Evolutionary conservation across 2,329 filamentous ascomycete species (phyloP).

Genomic region (Fusarium decemcellulare): DNA sequence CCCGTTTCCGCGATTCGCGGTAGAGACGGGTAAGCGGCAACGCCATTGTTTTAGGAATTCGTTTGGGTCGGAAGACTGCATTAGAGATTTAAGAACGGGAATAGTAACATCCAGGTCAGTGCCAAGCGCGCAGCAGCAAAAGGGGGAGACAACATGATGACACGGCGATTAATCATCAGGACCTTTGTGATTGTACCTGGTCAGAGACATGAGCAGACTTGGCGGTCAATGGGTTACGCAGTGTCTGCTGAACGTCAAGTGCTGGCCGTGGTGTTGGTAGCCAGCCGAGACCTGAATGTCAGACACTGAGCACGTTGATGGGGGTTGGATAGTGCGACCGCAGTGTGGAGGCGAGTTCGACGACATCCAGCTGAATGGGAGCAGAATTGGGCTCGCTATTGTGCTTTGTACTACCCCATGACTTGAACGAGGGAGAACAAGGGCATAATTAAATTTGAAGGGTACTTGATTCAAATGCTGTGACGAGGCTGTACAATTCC

Average conservation of each 20-base stretch:
- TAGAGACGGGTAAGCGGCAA: slow-evolving; percentile 2
- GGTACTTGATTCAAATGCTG: background rate
- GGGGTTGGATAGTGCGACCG: slow-evolving; percentile 13
- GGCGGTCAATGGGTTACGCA: slow-evolving; percentile 33
- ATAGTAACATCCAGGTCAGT: background rate
- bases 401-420: background rate
- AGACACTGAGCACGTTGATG: slow-evolving; percentile 38
- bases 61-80: slow-evolving; percentile 23
- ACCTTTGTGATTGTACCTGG: background rate
- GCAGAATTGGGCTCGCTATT: background rate
- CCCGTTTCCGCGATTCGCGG: background rate
- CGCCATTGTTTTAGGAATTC: background rate
- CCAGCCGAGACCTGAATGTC: slow-evolving; percentile 42
- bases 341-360: background rate
- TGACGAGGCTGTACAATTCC: background rate
- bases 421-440: background rate
- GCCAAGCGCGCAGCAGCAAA: background rate
- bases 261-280: slow-evolving; percentile 23
- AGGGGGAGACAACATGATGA: slow-evolving; percentile 4
- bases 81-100: background rate
- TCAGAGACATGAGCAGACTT: slow-evolving; percentile 7
- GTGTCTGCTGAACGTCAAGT: slow-evolving; percentile 29
- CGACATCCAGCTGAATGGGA: background rate
- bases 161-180: background rate
- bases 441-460: background rate